phyloP scores from a whole-genome alignment of 78 protist genomes.

The Cyanophora paradoxa region DNA sequence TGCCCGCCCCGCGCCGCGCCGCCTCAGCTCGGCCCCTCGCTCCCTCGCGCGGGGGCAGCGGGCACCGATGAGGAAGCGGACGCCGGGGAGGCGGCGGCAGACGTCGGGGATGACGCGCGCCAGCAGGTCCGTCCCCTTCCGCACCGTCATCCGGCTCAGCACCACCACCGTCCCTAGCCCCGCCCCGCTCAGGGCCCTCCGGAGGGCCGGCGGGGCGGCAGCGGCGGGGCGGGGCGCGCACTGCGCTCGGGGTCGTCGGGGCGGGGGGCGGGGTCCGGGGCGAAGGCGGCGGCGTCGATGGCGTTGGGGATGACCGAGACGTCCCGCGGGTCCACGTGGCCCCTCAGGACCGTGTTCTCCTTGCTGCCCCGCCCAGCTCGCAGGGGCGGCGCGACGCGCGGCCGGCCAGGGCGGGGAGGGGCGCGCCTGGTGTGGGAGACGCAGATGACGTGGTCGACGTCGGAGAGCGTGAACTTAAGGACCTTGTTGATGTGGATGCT shows the following conservation, averaged over 20 bases:
- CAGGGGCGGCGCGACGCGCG: not conserved
- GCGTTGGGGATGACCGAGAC: constrained; percentile 96
- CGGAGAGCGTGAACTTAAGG: constrained; percentile 64
- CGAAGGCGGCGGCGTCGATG: constrained; percentile 69
- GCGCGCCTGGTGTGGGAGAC: constrained; percentile 77
- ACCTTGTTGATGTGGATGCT: constrained; percentile 75
- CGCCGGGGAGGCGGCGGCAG: constrained; percentile 49
- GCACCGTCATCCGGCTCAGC: constrained; percentile 81
- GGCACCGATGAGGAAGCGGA: constrained; percentile 63
- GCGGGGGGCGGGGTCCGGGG: constrained; percentile 64
- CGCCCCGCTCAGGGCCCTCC: not conserved
- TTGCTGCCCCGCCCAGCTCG: constrained; percentile 10
- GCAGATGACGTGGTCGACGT: constrained; percentile 81
- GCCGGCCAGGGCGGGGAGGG: not conserved
- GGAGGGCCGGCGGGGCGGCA: not conserved
- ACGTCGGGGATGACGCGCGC: constrained; percentile 38
- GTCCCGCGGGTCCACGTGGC: constrained; percentile 59
- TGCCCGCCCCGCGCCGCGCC: not conserved
- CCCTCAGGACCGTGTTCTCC: constrained; percentile 89
- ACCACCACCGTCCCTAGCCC: constrained; percentile 69
- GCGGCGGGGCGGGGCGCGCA: not conserved
- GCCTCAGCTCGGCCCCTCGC: not conserved
- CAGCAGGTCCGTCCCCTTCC: constrained; percentile 86
- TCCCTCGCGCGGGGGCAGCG: not conserved
- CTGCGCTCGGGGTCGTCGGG: not conserved